Percentiles rank a stretch among this genome's conserved stretches.
Conservation (phyloP, 225 moss, liverwort and hornwort genomes). For the Climacium dendroides region DNA sequence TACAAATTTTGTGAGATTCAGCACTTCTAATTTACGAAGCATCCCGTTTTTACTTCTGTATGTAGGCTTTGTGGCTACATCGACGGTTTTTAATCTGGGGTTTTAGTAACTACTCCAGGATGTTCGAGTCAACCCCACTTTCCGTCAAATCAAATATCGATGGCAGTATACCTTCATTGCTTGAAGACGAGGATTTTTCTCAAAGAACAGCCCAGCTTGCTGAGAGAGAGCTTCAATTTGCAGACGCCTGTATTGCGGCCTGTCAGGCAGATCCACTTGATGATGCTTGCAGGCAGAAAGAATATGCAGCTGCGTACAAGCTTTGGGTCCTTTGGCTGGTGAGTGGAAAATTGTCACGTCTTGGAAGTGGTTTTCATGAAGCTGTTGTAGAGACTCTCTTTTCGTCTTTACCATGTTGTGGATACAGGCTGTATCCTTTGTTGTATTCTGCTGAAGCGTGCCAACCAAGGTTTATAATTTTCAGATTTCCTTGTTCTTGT, state of each 20-base stretch:
- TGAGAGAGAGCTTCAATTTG: slow-evolving; percentile 58
- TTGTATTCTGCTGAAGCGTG: neutral
- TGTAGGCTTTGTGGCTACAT: slow-evolving; percentile 65
- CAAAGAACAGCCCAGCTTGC: slow-evolving; percentile 7
- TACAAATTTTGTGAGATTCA: neutral
- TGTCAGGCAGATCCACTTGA: slow-evolving; percentile 34
- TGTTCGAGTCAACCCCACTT: slow-evolving; percentile 8
- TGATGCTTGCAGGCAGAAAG: slow-evolving; percentile 61
- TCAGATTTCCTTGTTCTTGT: neutral
- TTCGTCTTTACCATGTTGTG: neutral
- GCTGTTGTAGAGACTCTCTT: neutral
- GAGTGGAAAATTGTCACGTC: slow-evolving; percentile 1
- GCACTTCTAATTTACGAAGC: neutral
- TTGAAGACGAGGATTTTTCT: slow-evolving; percentile 1
- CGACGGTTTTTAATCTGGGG: slow-evolving; percentile 50
- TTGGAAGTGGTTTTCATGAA: neutral
- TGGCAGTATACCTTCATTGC: slow-evolving; percentile 3
- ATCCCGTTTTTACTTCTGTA: neutral
- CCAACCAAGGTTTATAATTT: neutral
- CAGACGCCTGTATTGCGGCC: slow-evolving; percentile 48
- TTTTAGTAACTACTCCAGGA: slow-evolving; percentile 18
- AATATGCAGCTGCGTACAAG: slow-evolving; percentile 84
- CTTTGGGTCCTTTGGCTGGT: slow-evolving; percentile 76
- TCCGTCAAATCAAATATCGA: neutral
- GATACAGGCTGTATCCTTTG: neutral